Base-by-base conservation (phyloP, 805 yeast species). In the Cyberlindnera nakhonratchasimensis region DNA sequence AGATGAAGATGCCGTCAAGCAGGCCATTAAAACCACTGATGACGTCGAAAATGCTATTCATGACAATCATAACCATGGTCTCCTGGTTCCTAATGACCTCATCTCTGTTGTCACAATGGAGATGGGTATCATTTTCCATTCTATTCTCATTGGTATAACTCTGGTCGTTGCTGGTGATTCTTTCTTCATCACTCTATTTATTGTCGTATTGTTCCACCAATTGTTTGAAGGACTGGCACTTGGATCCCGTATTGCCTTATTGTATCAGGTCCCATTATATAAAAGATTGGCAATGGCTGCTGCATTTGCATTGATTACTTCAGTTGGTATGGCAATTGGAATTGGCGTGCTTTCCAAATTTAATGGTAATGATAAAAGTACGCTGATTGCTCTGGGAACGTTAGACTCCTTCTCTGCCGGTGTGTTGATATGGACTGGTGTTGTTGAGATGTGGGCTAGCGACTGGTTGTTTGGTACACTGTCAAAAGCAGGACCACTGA, bases 221-320 rank as follows among this genome's bases (percentile, higher is more conserved):
- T 66, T 79, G 63, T 86, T 86, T 57, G 95, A 86, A 65, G 95
- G 95, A 32, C 66, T 86, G 34, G 95, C 93, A 29, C 68, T 86
- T 45, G 95, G 95, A n/a, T 72, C 89, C 6, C 74, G 95, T 58
- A 69, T 83, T 26, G 80, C 86, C 2, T 67, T 68, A 23, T 66
- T 77, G 1, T 39, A 56, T 10, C 39, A 52, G 7, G 42, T 45
- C 25, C 61, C 57, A 43, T 60, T 68, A 41, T 60, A 59, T 48
- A 69, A 77, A 2, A 85, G 85, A 12, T 70, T 78, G 70, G 14
- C 71, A 1, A 63, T 76, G 56, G 75, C 74, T n/a, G n/a, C 58
- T 4, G 72, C 61, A 6, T 80, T 71, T 55, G 65, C 77, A 3
- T 39, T 82, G 10, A 71, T 80, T 19, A 82, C 93, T 0, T 93